Evolutionary conservation across 768 basidiomycete genomes (phyloP).

Genomic region (Trametes cingulata): DNA sequence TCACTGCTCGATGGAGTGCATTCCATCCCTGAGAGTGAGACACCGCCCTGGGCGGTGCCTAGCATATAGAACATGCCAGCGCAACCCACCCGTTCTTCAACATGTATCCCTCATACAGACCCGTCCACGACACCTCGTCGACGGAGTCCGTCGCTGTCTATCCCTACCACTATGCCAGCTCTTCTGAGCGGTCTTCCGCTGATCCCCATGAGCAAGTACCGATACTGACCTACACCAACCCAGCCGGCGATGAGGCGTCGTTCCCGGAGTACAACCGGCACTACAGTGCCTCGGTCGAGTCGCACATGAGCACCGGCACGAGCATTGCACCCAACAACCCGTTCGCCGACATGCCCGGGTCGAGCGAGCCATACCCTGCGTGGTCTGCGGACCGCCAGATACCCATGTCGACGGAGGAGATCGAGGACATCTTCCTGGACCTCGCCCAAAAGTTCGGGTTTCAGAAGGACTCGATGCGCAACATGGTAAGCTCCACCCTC

Average conservation of each 20-base stretch:
- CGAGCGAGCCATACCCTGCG: constrained; percentile 81
- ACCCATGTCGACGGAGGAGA: constrained; percentile 96
- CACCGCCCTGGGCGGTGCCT: constrained; percentile 2
- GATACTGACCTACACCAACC: constrained; percentile 18
- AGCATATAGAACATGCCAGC: not conserved
- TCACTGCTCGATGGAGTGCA: constrained; percentile 3
- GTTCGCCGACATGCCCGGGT: constrained; percentile 32
- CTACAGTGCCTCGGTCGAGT: constrained; percentile 38
- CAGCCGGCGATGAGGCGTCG: constrained; percentile 33
- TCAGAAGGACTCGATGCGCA: constrained; percentile 93
- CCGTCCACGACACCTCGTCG: constrained; percentile 13
- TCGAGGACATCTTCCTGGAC: constrained; percentile 98
- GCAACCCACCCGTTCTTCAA: not conserved
- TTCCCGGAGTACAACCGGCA: constrained; percentile 29
- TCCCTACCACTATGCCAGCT: not conserved
- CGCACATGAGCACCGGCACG: constrained; percentile 33
- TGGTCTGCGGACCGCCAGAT: constrained; percentile 93
- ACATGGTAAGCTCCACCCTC: constrained; percentile 61
- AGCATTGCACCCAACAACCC: constrained; percentile 26
- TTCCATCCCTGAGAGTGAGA: not conserved
- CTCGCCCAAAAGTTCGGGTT: constrained; percentile 99
- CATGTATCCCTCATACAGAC: constrained; percentile 8
- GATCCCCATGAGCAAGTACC: constrained; percentile 11
- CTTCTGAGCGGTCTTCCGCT: constrained; percentile 3
- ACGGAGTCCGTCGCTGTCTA: constrained; percentile 9